phyloP scores from a whole-genome alignment of 257 asterid genomes.

The Nemophila menziesii region DNA sequence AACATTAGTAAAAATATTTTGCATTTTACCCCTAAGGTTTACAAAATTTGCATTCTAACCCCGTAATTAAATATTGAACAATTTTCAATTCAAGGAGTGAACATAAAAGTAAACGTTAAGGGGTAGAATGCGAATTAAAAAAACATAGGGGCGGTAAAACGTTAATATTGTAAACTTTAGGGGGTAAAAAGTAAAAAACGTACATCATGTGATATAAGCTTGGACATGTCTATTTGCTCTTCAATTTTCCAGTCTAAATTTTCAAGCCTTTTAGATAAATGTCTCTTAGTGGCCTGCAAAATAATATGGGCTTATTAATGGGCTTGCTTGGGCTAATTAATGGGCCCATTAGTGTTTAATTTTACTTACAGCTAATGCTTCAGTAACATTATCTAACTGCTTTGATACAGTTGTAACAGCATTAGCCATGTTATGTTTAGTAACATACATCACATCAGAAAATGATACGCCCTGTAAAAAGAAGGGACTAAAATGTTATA shows the following conservation, averaged over 20 bases:
- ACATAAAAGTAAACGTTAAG: too few relatives aligned
- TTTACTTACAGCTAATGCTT: conserved; percentile 55
- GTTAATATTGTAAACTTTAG: too few relatives aligned
- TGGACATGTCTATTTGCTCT: conserved; percentile 57
- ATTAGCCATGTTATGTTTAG: conserved; percentile 69
- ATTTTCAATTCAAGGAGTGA: too few relatives aligned
- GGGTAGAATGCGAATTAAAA: too few relatives aligned
- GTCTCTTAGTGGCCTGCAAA: conserved; percentile 60
- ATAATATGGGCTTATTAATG: conserved; percentile 4
- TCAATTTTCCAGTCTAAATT: conserved; percentile 67
- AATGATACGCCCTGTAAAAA: conserved; percentile 52
- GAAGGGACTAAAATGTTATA: neutral
- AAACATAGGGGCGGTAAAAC: too few relatives aligned
- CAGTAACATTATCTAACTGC: conserved; percentile 66
- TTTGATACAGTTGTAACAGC: conserved; percentile 73
- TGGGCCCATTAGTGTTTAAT: conserved; percentile 1
- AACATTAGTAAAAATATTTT: neutral
- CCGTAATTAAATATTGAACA: too few relatives aligned
- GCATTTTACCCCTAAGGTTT: too few relatives aligned
- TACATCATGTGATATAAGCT: conserved; percentile 55
- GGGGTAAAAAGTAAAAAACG: conserved; percentile 13
- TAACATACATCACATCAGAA: conserved; percentile 69
- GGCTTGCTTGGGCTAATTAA: neutral
- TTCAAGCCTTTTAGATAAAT: conserved; percentile 60
- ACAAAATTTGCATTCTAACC: too few relatives aligned